phyloP scores from a whole-genome alignment of 306 rosid species.

The Inga oerstediana region DNA sequence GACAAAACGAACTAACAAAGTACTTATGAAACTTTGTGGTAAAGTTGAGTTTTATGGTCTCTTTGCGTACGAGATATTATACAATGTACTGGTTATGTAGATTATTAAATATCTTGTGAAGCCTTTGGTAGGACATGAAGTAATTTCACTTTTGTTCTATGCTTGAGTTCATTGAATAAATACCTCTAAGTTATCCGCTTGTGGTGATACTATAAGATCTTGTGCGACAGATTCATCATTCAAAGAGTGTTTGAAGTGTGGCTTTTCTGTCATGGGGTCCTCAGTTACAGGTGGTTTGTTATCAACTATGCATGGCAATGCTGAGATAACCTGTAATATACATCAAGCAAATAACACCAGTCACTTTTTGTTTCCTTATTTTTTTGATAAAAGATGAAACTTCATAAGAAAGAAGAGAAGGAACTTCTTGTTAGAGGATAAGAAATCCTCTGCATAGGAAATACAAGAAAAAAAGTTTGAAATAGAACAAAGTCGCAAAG shows the following conservation, averaged over 20 bases:
- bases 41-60: background rate
- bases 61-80: background rate
- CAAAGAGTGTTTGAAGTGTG: background rate
- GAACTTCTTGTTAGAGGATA: background rate
- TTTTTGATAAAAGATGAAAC: background rate
- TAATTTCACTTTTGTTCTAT: background rate
- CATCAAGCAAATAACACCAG: conserved; percentile 5
- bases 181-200: background rate
- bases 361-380: background rate
- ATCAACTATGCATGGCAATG: conserved; percentile 27
- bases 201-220: background rate
- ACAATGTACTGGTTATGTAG: background rate
- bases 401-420: background rate
- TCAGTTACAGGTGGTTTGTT: conserved; percentile 3
- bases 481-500: background rate
- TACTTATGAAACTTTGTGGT: background rate
- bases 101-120: background rate
- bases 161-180: background rate
- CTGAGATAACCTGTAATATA: conserved; percentile 44
- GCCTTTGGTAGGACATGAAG: background rate
- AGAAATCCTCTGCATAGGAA: background rate
- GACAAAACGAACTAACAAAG: background rate
- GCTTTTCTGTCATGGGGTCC: conserved; percentile 26
- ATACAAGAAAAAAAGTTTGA: background rate
- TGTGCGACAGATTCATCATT: conserved; percentile 15